These are phyloP conservation scores for Aspergillus nidulans DNA, from an alignment of 495 filamentous ascomycete species.

Conservation along the genomic window DNA sequence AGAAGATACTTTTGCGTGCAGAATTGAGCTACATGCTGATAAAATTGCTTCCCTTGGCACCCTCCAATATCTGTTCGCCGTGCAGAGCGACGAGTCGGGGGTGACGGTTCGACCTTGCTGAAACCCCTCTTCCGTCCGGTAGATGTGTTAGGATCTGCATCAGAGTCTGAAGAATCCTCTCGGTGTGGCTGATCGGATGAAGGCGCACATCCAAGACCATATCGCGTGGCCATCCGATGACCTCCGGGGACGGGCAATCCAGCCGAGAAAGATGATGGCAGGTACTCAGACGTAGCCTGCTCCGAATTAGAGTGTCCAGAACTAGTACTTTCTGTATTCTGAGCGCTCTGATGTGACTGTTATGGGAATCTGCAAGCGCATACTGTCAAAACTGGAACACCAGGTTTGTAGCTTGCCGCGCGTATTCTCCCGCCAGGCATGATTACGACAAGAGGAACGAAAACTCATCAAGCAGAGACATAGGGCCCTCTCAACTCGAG, in stretches of 20 bases:
- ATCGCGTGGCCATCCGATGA: conserved; percentile 19
- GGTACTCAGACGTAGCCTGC: conserved; percentile 2
- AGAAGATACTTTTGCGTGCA: conserved; percentile 40
- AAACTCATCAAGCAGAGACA: conserved; percentile 31
- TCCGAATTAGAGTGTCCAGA: conserved; percentile 14
- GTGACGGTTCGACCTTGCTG: conserved; percentile 16
- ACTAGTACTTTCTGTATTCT: not conserved
- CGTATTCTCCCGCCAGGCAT: conserved; percentile 29
- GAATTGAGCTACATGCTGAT: conserved; percentile 16
- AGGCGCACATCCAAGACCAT: conserved; percentile 17
- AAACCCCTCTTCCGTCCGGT: conserved; percentile 20
- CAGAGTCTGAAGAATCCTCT: conserved; percentile 12
- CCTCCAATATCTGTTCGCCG: not conserved
- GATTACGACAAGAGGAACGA: conserved; percentile 15
- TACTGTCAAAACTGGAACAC: conserved; percentile 22
- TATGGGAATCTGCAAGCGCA: conserved; percentile 19
- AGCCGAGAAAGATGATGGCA: conserved; percentile 1
- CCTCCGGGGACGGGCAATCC: conserved; percentile 13
- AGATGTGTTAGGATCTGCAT: conserved; percentile 14
- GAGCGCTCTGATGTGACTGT: not conserved
- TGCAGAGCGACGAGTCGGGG: conserved; percentile 4
- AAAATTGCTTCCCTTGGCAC: not conserved
- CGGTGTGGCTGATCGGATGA: not conserved
- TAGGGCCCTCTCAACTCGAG: conserved; percentile 19
- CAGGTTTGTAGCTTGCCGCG: conserved; percentile 18